phyloP scores from a whole-genome alignment of 805 yeast species.

The Metschnikowia sp. region DNA sequence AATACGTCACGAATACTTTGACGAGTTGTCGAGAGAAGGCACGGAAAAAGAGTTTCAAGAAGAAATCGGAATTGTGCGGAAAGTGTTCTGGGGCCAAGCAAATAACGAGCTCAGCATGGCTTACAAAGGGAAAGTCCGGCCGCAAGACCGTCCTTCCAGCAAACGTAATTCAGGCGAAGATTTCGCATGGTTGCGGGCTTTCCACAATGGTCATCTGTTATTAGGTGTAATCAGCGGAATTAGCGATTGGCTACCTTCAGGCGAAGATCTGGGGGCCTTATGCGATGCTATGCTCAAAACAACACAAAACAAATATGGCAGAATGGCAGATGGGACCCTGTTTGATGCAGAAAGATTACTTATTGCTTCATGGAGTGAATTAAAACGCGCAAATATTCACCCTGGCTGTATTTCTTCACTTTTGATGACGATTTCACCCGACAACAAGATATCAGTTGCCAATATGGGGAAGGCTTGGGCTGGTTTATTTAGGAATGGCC shows the following conservation, averaged over 20 bases:
- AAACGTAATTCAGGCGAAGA: neutral
- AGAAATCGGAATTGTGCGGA: neutral
- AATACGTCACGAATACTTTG: neutral
- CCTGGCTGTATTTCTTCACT: slow-evolving; percentile 4
- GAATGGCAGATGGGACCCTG: neutral
- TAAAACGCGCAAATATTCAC: neutral
- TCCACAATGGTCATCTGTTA: neutral
- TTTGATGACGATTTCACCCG: neutral
- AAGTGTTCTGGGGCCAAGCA: neutral
- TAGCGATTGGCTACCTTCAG: slow-evolving; percentile 1
- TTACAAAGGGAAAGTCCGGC: neutral
- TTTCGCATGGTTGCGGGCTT: neutral
- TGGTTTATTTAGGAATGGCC: slow-evolving; percentile 1
- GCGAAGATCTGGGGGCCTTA: neutral
- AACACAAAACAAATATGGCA: neutral
- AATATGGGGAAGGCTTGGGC: slow-evolving; percentile 3
- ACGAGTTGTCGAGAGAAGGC: neutral
- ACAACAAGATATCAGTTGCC: neutral
- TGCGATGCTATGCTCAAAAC: neutral
- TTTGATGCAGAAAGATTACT: neutral
- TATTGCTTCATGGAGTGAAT: neutral
- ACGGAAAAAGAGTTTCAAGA: neutral
- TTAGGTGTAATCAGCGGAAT: neutral
- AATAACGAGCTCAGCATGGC: neutral
- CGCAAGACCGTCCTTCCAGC: neutral